Base-by-base conservation (phyloP, 441 rosid species). In the Geranium incanum region DNA sequence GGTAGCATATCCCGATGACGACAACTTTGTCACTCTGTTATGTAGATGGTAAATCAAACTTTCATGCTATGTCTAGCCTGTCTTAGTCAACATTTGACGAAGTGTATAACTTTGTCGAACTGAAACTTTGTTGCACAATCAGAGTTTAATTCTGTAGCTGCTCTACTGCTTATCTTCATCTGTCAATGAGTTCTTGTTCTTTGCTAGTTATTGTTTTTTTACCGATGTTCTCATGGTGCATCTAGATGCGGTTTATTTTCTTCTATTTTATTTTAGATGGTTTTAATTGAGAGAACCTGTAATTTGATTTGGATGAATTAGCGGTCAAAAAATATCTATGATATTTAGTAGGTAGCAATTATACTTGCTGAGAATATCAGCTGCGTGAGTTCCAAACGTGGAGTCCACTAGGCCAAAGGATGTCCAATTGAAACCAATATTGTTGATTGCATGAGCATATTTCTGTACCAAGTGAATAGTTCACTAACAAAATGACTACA, bases 21-120 rank as follows among this genome's bases (percentile, higher is more conserved):
- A n/a, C 21, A 55, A 55, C 62, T 55, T 15, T 55, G 62, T 55
- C 62, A 55, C 4, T 55, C 21, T 5, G 62, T 15, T 55, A 55
- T 55, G 62, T 55, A 55, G 18, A 55, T 55, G 62, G 62, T 55
- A 55, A 23, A 55, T 55, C 62, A 55, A 16, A 55, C 18, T 55
- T 55, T 55, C 66, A 21, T 63, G 38, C 11, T 63, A 12, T 63
- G 13, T 21, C 33, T 63, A 11, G 1, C 11, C 36, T 63, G 37
- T 63, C 37, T 28, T 63, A 21, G 38, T n/a, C 66, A 28, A 12
- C 4, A 9, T 15, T 63, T 63, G 66, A 63, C 9, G 36, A 63
- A 63, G 66, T 63, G 66, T 23, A 12, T 63, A 63, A 63, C 66
- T 63, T 57, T 57, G 63, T 57, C 63, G 6, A 57, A 57, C 63